phyloP scores from a whole-genome alignment of 495 filamentous ascomycete species.

The Cercophora samala region DNA sequence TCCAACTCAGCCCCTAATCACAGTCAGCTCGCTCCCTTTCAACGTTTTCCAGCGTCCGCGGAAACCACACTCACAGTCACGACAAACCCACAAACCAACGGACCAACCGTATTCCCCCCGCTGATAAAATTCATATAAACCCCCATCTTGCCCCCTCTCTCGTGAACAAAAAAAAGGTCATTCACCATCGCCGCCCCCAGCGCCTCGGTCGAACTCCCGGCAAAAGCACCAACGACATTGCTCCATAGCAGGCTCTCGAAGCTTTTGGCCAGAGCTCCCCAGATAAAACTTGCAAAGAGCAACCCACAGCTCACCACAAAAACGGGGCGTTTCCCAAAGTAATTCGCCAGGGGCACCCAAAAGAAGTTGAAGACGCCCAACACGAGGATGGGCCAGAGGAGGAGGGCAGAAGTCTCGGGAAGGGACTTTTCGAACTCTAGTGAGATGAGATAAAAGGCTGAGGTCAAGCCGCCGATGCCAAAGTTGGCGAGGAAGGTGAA shows the following conservation, averaged over 20 bases:
- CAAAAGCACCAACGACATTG: conserved; percentile 39
- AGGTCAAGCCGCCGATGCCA: conserved; percentile 32
- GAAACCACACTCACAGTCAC: conserved; percentile 19
- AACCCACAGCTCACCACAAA: conserved; percentile 44
- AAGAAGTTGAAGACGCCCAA: conserved; percentile 48
- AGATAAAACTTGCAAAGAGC: conserved; percentile 34
- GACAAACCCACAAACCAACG: conserved; percentile 42
- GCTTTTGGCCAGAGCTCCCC: conserved; percentile 29
- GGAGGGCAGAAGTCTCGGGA: conserved; percentile 27
- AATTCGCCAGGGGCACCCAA: conserved; percentile 56
- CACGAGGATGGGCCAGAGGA: conserved; percentile 36
- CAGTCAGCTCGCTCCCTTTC: neutral
- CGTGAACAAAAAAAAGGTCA: conserved; percentile 44
- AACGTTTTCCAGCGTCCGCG: no score
- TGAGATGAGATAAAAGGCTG: conserved; percentile 32
- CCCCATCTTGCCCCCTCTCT: conserved; percentile 42
- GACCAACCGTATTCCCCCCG: conserved; percentile 39
- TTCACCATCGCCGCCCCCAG: conserved; percentile 40
- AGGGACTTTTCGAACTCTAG: conserved; percentile 31
- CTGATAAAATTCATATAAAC: conserved; percentile 41
- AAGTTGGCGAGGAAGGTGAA: conserved; percentile 45
- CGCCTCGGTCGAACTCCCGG: conserved; percentile 36
- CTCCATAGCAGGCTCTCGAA: conserved; percentile 36
- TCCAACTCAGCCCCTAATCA: conserved; percentile 33
- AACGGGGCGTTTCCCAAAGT: conserved; percentile 53